These are phyloP conservation scores for Gracilaria gracilis DNA, from an alignment of 23 red algal species.

Conservation along the genomic window DNA sequence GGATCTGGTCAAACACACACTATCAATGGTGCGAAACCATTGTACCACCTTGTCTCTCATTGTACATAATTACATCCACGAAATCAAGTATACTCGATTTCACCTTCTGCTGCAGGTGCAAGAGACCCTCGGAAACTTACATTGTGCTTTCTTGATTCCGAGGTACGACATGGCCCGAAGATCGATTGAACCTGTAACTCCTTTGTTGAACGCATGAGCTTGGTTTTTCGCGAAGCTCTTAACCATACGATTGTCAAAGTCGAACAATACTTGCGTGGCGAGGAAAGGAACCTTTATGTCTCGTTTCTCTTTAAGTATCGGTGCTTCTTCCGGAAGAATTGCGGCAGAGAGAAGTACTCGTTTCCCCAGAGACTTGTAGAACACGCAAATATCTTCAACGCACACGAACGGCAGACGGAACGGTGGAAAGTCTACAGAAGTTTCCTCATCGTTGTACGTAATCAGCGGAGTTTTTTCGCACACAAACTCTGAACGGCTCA, in stretches of 20 bases:
- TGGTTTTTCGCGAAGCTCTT: background rate
- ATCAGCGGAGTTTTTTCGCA: slow-evolving; percentile 7
- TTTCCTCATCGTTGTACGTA: background rate
- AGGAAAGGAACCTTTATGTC: background rate
- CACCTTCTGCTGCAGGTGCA: slow-evolving; percentile 1
- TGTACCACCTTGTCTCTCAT: no score
- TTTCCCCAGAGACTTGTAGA: background rate
- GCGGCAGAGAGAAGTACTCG: slow-evolving; percentile 1
- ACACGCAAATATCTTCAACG: slow-evolving; percentile 2
- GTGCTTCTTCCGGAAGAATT: background rate
- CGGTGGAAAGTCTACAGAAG: background rate
- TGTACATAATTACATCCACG: no score
- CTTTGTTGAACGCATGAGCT: slow-evolving; percentile 4
- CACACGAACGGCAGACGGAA: slow-evolving; percentile 11
- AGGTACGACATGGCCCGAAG: slow-evolving; percentile 6
- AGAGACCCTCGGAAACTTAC: background rate
- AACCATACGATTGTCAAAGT: background rate
- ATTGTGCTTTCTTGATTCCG: background rate
- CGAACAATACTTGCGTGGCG: background rate
- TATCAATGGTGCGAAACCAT: no score
- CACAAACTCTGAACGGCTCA: background rate
- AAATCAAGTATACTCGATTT: background rate
- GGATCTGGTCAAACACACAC: no score
- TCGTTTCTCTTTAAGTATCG: background rate
- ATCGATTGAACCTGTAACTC: slow-evolving; percentile 2